Base-by-base conservation (phyloP, 352 stramenopile genomes). In the Phytophthora litchii region DNA sequence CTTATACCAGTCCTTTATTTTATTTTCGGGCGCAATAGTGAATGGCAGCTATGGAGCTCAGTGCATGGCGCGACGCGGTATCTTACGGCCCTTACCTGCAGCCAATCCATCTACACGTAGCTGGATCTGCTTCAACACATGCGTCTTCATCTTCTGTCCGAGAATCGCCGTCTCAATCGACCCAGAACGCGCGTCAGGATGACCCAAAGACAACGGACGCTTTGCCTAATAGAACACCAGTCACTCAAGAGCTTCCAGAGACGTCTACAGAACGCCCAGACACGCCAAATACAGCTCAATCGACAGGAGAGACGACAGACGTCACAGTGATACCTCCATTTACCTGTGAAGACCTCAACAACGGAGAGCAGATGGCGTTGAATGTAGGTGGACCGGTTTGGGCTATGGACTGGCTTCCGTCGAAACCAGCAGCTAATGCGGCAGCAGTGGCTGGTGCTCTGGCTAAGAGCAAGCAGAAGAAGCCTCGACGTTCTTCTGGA, bases 381-480 rank as follows among this genome's bases (percentile, higher is more conserved):
- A 92, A 94, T 50, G 80, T 77, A 0, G 84, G 84, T 17, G 84
- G 84, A 16, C 84, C 84, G 2, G 76, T 94, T 32, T 92, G 82
- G 82, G 84, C 84, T 9, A 91, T 94, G 77, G 84, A 92, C 40
- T 94, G 84, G 84, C 44, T 91, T 35, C 79, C 74, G 10, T 68
- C 69, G n/a, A 58, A 48, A 23, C 38, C 52, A 49, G 40, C 35
- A 5, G 29, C 23, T 32, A 64, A 59, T 5, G 21, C 40, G 11
- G 44, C 47, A 10, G 27, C 35, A n/a, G 37, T 59, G 4, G 45
- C 52, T 59, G 46, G 36, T 36, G 19, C 31, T 32, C n/a, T 65
- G 0, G 10, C 13, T 29, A 63, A 44, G 14, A 54, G 14, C 13
- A 64, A 43, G 1, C 50, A 51, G 43, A 70, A 60, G 36, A 74